Evolutionary conservation across 495 filamentous ascomycete genomes (phyloP).

Genomic region (Penicillium soppii): DNA sequence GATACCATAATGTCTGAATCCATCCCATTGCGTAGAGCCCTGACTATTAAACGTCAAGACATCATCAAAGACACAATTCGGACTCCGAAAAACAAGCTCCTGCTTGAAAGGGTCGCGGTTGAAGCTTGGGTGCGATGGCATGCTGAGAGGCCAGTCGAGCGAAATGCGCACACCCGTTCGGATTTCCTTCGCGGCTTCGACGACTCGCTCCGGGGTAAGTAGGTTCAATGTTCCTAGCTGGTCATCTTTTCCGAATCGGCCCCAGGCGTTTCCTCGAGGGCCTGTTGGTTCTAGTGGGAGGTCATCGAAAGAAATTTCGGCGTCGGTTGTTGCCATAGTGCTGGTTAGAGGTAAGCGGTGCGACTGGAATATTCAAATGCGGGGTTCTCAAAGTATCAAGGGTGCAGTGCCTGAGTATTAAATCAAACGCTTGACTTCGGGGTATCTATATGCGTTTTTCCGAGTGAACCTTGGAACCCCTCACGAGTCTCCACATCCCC

Average conservation of each 20-base stretch:
- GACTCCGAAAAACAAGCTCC: slow-evolving; percentile 30
- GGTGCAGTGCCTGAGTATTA: too few relatives aligned
- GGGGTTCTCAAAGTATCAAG: too few relatives aligned
- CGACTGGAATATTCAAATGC: background rate
- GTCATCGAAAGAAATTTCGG: slow-evolving; percentile 33
- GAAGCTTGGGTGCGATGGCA: slow-evolving; percentile 34
- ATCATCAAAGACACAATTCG: slow-evolving; percentile 52
- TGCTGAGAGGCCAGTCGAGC: slow-evolving; percentile 48
- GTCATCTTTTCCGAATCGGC: slow-evolving; percentile 47
- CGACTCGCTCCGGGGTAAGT: slow-evolving; percentile 49
- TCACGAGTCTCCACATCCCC: slow-evolving; percentile 4
- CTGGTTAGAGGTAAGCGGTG: background rate
- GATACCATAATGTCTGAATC: slow-evolving; percentile 47
- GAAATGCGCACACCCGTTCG: slow-evolving; percentile 50
- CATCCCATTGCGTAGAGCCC: slow-evolving; percentile 49
- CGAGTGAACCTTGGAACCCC: background rate
- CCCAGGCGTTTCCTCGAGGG: slow-evolving; percentile 54
- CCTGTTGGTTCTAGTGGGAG: slow-evolving; percentile 48
- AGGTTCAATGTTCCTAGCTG: slow-evolving; percentile 53
- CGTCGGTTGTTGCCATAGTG: slow-evolving; percentile 9
- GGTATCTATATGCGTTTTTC: background rate
- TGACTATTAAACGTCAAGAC: slow-evolving; percentile 54
- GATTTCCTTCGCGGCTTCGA: slow-evolving; percentile 52
- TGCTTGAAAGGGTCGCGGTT: slow-evolving; percentile 39
- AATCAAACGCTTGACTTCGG: background rate